A percentile compares a stretch with the other conserved stretches of the same genome.
Evolutionary conservation across 2,329 filamentous ascomycete genomes (phyloP).

Genomic region (Blumeriella jaapii): DNA sequence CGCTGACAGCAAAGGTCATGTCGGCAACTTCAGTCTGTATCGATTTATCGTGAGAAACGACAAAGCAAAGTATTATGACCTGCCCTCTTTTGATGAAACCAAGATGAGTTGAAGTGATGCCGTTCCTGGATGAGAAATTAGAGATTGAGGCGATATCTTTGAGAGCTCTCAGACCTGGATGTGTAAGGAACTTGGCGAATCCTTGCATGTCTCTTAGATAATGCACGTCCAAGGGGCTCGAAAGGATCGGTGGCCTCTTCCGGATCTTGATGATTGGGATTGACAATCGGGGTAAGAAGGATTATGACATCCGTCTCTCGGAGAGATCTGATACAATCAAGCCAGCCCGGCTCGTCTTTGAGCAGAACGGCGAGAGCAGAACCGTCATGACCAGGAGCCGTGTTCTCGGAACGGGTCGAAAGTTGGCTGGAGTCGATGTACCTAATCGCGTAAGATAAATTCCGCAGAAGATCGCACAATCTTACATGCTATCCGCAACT

Average conservation of each 20-base stretch:
- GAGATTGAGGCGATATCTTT: not conserved
- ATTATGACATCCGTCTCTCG: conserved; percentile 43
- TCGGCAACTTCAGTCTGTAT: conserved; percentile 43
- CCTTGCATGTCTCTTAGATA: conserved; percentile 46
- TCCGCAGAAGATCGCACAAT: too few species aligned
- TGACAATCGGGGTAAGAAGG: conserved; percentile 46
- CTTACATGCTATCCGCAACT: too few species aligned
- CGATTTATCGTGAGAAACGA: conserved; percentile 31
- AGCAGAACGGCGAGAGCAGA: conserved; percentile 12
- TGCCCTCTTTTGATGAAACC: conserved; percentile 26
- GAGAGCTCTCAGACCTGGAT: conserved; percentile 29
- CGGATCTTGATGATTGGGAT: conserved; percentile 33
- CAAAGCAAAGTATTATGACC: conserved; percentile 37
- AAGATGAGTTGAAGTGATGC: conserved; percentile 38
- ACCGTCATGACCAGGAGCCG: too few species aligned
- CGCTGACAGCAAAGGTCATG: conserved; percentile 29
- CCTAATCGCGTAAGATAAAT: too few species aligned
- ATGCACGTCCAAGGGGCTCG: conserved; percentile 53
- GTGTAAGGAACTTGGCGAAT: conserved; percentile 65
- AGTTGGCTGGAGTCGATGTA: too few species aligned
- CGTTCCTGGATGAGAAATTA: conserved; percentile 16
- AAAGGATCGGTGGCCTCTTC: conserved; percentile 52
- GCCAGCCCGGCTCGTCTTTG: conserved; percentile 30
- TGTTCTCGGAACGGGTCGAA: too few species aligned
- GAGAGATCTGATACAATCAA: conserved; percentile 37